Base-by-base conservation (phyloP, 306 rosid genomes). In the Malus sylvestris region DNA sequence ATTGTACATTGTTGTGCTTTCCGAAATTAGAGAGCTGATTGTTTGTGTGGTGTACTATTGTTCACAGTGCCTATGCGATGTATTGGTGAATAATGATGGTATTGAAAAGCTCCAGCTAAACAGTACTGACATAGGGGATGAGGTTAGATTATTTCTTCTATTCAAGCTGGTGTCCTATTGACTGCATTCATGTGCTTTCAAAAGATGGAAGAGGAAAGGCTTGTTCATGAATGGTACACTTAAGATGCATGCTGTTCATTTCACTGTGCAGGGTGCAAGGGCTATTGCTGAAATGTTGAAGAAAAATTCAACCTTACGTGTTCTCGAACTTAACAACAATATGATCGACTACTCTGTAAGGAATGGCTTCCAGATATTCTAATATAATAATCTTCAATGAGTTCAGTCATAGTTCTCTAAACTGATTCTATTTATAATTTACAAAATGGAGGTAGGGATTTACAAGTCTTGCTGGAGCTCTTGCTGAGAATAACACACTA, bases 271-370 rank as follows among this genome's bases (percentile, higher is more conserved):
- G 98, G 97, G 98, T 65, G 97, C 98, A 73, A 92, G 83, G 80
- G 93, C 97, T 79, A 75, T 95, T 81, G 93, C 96, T 10, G 96
- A 95, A 82, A 78, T 92, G 93, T 84, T 95, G 93, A 92, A 88
- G 93, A 84, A 80, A 82, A 92, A 95, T 85, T 80, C 97, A 30
- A 90, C 78, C 85, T 86, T 95, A 86, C 86, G 89, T 73, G 86
- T 76, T 79, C 87, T 95, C 73, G 98, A 95, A 79, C 97, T 92
- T 45, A 95, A 95, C 81, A 92, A 90, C 88, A 95, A 95, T 84
- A 84, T 87, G 92, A 92, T 95, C 51, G 98, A 92, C 81, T 95
- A 92, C 89, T 86, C 98, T 85, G 98, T 95, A 92, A 67, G 97
- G 58, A 68, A 44, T 82, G 76, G 77, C 76, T 60, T 61, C 66